These are phyloP conservation scores for Zopfia rhizophila DNA, from an alignment of 2,329 filamentous ascomycete genomes.

Conservation along the genomic window DNA sequence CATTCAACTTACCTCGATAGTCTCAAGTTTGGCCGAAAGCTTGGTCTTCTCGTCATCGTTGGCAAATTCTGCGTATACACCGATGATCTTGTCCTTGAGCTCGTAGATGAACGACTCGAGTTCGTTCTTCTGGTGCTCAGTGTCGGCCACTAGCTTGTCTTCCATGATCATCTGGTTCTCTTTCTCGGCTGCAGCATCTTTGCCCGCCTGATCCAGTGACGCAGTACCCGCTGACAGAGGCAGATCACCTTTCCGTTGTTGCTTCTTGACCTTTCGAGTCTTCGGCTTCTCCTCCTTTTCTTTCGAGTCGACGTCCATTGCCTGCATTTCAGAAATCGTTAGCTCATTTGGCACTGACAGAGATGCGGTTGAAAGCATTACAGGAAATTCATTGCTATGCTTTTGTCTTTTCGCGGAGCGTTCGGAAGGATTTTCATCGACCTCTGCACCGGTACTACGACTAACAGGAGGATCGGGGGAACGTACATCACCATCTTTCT, in stretches of 20 bases:
- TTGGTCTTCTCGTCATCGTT: conserved; percentile 92
- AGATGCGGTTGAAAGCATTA: conserved; percentile 36
- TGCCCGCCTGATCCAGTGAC: conserved; percentile 76
- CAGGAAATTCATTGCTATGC: conserved; percentile 33
- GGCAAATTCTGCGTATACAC: conserved; percentile 87
- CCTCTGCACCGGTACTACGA: conserved; percentile 29
- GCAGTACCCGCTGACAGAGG: conserved; percentile 86
- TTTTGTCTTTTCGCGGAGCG: conserved; percentile 47
- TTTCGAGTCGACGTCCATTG: conserved; percentile 53
- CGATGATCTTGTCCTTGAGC: conserved; percentile 92
- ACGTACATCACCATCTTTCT: conserved; percentile 78
- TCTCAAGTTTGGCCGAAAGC: conserved; percentile 83
- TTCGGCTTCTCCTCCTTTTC: conserved; percentile 67
- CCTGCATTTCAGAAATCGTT: conserved; percentile 43
- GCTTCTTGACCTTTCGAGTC: conserved; percentile 99
- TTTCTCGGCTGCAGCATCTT: conserved; percentile 77
- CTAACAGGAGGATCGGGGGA: conserved; percentile 31
- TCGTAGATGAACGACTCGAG: conserved; percentile 98
- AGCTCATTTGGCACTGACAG: conserved; percentile 34
- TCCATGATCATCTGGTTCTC: conserved; percentile 95
- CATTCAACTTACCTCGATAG: conserved; percentile 77
- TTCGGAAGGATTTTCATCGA: conserved; percentile 26
- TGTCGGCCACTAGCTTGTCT: conserved; percentile 98
- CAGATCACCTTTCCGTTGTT: conserved; percentile 95
- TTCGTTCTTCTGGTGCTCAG: conserved; percentile 99